Evolutionary conservation across 257 asterid genomes (phyloP).

Genomic region (Ballota nigra): DNA sequence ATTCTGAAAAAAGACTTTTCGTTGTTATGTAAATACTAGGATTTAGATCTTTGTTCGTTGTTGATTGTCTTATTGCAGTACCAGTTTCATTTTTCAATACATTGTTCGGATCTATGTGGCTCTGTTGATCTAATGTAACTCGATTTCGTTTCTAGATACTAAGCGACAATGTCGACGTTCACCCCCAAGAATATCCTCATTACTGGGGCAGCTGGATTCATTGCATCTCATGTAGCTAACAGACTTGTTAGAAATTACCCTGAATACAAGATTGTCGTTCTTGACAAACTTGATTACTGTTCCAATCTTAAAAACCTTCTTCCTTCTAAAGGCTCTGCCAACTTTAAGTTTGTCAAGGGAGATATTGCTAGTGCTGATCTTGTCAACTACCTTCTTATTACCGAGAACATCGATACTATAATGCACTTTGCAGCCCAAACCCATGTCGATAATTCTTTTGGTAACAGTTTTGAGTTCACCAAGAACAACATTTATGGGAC

Average conservation of each 20-base stretch:
- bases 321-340: constrained; percentile 69
- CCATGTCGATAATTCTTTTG: constrained; percentile 93
- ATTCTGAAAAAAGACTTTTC: background rate
- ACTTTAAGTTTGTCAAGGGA: constrained; percentile 91
- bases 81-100: no score
- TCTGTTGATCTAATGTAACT: background rate
- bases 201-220: constrained; percentile 99
- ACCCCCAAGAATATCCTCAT: constrained; percentile 92
- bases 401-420: constrained; percentile 92
- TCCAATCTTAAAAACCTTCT: constrained; percentile 79
- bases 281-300: constrained; percentile 95
- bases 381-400: constrained; percentile 88
- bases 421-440: constrained; percentile 99
- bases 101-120: no score
- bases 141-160: constrained; percentile 30
- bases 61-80: no score
- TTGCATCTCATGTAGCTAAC: constrained; percentile 97
- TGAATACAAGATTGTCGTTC: constrained; percentile 84
- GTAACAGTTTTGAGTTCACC: constrained; percentile 95
- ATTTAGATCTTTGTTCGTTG: background rate
- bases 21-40: background rate
- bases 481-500: constrained; percentile 98
- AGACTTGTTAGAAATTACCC: constrained; percentile 84
- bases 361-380: constrained; percentile 96
- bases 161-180: constrained; percentile 52